A percentile compares a stretch with the other conserved stretches of the same genome.
Conservation (phyloP, 2,329 filamentous ascomycete genomes). For the Fusarium sterilihyphosum region DNA sequence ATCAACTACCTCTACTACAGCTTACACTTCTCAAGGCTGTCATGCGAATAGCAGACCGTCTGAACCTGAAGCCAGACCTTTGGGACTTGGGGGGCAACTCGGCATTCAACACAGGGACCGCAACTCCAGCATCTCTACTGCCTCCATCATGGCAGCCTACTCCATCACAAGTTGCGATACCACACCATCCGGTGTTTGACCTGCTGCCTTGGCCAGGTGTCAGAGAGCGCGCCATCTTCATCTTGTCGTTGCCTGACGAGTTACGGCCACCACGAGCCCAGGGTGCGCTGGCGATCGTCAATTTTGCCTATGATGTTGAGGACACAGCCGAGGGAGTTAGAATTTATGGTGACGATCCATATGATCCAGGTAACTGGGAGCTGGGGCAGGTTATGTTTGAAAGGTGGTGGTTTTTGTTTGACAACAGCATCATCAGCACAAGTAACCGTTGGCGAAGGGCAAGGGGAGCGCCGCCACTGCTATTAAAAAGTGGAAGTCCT, state of each 20-base stretch:
- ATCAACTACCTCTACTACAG: conserved; percentile 58
- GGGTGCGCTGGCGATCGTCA: conserved; percentile 58
- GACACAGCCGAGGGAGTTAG: conserved; percentile 62
- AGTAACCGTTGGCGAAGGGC: conserved; percentile 62
- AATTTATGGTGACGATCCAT: conserved; percentile 61
- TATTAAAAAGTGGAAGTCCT: conserved; percentile 21
- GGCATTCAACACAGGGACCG: conserved; percentile 53
- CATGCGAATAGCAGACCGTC: conserved; percentile 57
- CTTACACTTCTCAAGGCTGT: conserved; percentile 60
- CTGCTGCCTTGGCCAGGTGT: conserved; percentile 66
- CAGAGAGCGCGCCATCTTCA: conserved; percentile 62
- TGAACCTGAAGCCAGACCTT: conserved; percentile 54
- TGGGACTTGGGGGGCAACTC: conserved; percentile 60
- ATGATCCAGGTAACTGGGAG: conserved; percentile 62
- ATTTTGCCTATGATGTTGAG: conserved; percentile 67
- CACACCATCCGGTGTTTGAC: conserved; percentile 68
- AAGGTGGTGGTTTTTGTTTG: conserved; percentile 70
- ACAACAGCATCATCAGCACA: conserved; percentile 60
- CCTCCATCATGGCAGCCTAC: conserved; percentile 62
- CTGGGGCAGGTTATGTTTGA: conserved; percentile 67
- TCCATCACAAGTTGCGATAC: conserved; percentile 56
- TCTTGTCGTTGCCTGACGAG: conserved; percentile 60
- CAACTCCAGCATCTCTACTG: conserved; percentile 50
- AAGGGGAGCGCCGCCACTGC: conserved; percentile 54
- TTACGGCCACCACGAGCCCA: conserved; percentile 58